phyloP scores from a whole-genome alignment of 768 basidiomycete genomes.

The Lactarius quietus region DNA sequence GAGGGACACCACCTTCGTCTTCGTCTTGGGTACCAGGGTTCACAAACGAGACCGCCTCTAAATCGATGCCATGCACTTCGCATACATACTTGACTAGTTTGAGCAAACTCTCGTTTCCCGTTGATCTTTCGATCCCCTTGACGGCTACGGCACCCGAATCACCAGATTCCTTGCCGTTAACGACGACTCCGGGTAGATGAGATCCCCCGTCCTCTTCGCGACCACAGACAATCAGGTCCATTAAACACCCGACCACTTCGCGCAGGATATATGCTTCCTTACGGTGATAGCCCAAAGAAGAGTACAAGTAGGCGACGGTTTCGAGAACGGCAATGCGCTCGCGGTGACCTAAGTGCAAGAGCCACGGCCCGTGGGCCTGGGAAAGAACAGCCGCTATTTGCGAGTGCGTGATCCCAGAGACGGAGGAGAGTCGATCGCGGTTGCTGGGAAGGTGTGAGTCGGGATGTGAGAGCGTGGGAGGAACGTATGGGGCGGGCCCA shows the following conservation, averaged over 20 bases:
- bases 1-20: constrained; percentile 7
- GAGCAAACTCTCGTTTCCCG: constrained; percentile 82
- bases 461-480: constrained; percentile 51
- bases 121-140: constrained; percentile 65
- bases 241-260: constrained; percentile 78
- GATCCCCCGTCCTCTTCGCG: constrained; percentile 59
- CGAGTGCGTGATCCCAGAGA: constrained; percentile 68
- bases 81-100: constrained; percentile 70
- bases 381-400: constrained; percentile 63
- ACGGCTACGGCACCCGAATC: constrained; percentile 61
- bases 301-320: constrained; percentile 68
- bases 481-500: constrained; percentile 53
- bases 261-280: constrained; percentile 87
- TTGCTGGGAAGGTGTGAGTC: constrained; percentile 37
- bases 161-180: constrained; percentile 37
- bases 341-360: constrained; percentile 71
- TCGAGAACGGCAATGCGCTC: constrained; percentile 73
- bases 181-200: constrained; percentile 40
- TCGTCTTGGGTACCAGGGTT: constrained; percentile 19
- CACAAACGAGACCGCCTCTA: constrained; percentile 63
- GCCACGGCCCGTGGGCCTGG: constrained; percentile 82
- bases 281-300: constrained; percentile 76
- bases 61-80: constrained; percentile 75
- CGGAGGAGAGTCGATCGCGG: constrained; percentile 60
- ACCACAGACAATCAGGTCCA: constrained; percentile 85